Conservation (phyloP, 768 basidiomycete species). For the Rubroboletus satanas region DNA sequence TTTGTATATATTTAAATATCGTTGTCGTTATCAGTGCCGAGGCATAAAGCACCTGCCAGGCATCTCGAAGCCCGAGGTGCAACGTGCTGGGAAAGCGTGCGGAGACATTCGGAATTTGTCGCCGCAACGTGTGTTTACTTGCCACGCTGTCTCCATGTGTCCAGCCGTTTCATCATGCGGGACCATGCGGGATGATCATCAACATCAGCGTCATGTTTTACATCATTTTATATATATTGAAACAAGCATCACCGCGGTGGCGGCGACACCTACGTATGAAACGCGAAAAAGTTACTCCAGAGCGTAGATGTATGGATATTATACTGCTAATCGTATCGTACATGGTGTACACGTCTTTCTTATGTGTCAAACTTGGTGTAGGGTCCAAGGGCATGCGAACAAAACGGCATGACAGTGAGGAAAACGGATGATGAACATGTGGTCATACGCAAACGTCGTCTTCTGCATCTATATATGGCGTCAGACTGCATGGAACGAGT, state of each 20-base stretch:
- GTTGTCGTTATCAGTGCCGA: not conserved
- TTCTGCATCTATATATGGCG: constrained; percentile 20
- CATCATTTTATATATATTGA: not conserved
- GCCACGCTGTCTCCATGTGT: constrained; percentile 10
- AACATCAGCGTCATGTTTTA: constrained; percentile 4
- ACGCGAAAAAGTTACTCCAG: not conserved
- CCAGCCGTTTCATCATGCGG: constrained; percentile 1
- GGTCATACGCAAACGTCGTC: constrained; percentile 16
- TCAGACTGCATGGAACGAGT: constrained; percentile 4
- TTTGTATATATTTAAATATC: not conserved
- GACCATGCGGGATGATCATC: not conserved
- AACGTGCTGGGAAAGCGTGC: not conserved
- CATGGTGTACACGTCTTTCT: constrained; percentile 24
- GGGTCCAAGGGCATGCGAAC: constrained; percentile 18
- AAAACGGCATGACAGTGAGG: constrained; percentile 11
- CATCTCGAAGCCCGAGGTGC: not conserved
- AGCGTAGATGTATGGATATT: constrained; percentile 20
- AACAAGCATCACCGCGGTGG: not conserved
- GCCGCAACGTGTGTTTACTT: not conserved
- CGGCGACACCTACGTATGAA: not conserved
- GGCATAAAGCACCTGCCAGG: not conserved
- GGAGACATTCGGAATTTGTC: not conserved
- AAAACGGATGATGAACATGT: constrained; percentile 21
- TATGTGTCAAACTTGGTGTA: constrained; percentile 9
- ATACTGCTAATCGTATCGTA: constrained; percentile 26